Percentiles rank a stretch among this genome's conserved stretches.
Evolutionary conservation across 164 flowering plant genomes (phyloP).

Genomic region (Litsea cubeba): DNA sequence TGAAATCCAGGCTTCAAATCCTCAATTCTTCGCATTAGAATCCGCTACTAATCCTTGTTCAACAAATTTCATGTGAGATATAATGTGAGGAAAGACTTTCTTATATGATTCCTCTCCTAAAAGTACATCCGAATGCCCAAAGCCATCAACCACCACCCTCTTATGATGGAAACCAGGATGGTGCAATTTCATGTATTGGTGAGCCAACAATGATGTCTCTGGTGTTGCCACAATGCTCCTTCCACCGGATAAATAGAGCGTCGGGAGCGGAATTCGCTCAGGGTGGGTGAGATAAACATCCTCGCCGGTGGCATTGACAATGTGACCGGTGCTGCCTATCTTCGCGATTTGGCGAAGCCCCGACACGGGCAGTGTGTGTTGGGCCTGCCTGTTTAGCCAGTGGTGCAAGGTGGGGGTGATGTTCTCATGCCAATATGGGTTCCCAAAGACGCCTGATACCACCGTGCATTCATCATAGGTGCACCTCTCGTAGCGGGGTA

Average conservation of each 20-base stretch:
- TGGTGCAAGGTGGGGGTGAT: slow-evolving; percentile 32
- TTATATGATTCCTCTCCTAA: slow-evolving; percentile 49
- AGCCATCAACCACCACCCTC: slow-evolving; percentile 52
- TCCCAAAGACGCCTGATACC: slow-evolving; percentile 58
- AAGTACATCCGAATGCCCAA: slow-evolving; percentile 52
- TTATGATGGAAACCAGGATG: slow-evolving; percentile 47
- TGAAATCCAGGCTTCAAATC: slow-evolving; percentile 16
- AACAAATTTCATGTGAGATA: slow-evolving; percentile 33
- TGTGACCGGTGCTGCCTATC: slow-evolving; percentile 45
- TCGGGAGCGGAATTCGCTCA: slow-evolving; percentile 50
- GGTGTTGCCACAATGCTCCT: slow-evolving; percentile 45
- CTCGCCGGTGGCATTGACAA: slow-evolving; percentile 37
- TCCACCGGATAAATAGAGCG: slow-evolving; percentile 53
- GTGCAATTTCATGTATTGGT: slow-evolving; percentile 58
- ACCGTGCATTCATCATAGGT: slow-evolving; percentile 47
- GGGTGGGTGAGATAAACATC: slow-evolving; percentile 46
- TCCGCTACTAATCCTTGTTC: slow-evolving; percentile 29
- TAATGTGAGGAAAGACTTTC: slow-evolving; percentile 47
- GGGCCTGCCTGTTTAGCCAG: slow-evolving; percentile 36
- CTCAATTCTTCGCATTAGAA: slow-evolving; percentile 12
- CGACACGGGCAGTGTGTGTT: slow-evolving; percentile 42
- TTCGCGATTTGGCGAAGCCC: slow-evolving; percentile 51
- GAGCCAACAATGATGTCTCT: slow-evolving; percentile 48
- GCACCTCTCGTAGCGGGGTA: slow-evolving; percentile 59
- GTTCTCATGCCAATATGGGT: slow-evolving; percentile 52